These are phyloP conservation scores for Odontarrhena argentea DNA, from an alignment of 345 rosid genomes.

Conservation along the genomic window DNA sequence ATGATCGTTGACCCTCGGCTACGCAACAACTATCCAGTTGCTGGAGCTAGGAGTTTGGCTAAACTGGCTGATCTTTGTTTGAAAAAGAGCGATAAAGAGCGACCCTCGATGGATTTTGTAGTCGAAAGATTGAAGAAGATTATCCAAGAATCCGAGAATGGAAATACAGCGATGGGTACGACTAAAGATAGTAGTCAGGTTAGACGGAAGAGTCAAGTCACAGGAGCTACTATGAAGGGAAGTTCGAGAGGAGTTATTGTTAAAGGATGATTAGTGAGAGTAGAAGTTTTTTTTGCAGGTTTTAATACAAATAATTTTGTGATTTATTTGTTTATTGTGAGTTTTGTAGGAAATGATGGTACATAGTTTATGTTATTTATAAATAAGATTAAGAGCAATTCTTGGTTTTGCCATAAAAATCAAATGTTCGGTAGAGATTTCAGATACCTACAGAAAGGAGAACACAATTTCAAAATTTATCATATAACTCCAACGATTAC, in stretches of 20 bases:
- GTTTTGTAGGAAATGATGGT: not conserved
- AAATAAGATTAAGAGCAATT: not conserved
- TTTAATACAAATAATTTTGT: slow-evolving; percentile 1
- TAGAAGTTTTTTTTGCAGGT: not conserved
- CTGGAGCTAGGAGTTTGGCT: slow-evolving; percentile 62
- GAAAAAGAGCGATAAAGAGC: slow-evolving; percentile 60
- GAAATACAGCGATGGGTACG: slow-evolving; percentile 1
- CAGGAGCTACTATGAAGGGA: slow-evolving; percentile 19
- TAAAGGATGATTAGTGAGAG: slow-evolving; percentile 30
- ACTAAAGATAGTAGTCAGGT: slow-evolving; percentile 29
- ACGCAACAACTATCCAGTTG: slow-evolving; percentile 52
- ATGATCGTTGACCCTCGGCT: slow-evolving; percentile 71
- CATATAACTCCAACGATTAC: too few species aligned
- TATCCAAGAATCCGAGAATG: slow-evolving; percentile 43
- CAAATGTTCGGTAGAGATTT: too few species aligned
- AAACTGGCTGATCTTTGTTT: slow-evolving; percentile 74
- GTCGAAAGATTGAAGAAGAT: slow-evolving; percentile 61
- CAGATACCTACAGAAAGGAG: too few species aligned
- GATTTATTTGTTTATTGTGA: slow-evolving; percentile 7
- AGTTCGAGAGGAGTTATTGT: slow-evolving; percentile 38
- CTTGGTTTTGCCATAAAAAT: too few species aligned
- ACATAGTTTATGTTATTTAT: slow-evolving; percentile 7
- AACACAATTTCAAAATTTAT: too few species aligned
- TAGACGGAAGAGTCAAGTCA: slow-evolving; percentile 14
- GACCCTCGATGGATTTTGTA: slow-evolving; percentile 70